Evolutionary conservation across 371 early-diverging fungal species (phyloP), one percentile per base, ranked within the genome.

Genomic region (Mucor velutinosus): DNA sequence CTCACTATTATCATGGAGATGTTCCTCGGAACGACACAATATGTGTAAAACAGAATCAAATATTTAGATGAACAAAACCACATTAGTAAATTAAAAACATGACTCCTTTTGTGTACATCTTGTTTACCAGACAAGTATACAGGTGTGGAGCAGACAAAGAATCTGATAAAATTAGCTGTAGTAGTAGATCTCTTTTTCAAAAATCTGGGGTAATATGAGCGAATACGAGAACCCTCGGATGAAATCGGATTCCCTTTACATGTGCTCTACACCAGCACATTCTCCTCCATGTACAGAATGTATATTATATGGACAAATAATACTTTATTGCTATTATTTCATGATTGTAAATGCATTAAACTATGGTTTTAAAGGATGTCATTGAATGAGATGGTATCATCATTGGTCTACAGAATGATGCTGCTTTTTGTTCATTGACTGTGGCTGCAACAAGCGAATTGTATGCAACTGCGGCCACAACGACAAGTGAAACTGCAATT

Each of bases 321-420:
- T 53, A 32, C 32, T 32, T 57, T 33, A 7, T 56, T 57, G n/a
- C n/a, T n/a, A 57, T 57, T 29, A 57, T n/a, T 41, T 41, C 41
- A 41, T 41, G 41, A 41, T 41, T 1, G 41, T n/a, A 15, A 10
- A 64, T 56, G 37, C 53, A 39, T 67, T 62, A 67, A 19, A 67
- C 57, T 21, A 62, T 62, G 68, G 62, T 62, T 23, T 61, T 55
- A 14, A 67, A 19, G 14, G 68, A 45, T 37, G 53, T 39, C 58
- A 67, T 62, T 23, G 62, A 43, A 56, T 67, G 62, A 43, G 43
- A 41, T 61, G 67, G 68, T 57, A 67, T 61, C 65, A 70, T 65
- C 29, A 64, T 64, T 17, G 65, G 62, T 60, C 73, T 64, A 61
- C 73, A 72, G 39, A 63, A 63, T 72, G 69, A 64, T 65, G 73